These are phyloP conservation scores for Penstemon davidsonii DNA, from an alignment of 257 asterid genomes.

Conservation along the genomic window DNA sequence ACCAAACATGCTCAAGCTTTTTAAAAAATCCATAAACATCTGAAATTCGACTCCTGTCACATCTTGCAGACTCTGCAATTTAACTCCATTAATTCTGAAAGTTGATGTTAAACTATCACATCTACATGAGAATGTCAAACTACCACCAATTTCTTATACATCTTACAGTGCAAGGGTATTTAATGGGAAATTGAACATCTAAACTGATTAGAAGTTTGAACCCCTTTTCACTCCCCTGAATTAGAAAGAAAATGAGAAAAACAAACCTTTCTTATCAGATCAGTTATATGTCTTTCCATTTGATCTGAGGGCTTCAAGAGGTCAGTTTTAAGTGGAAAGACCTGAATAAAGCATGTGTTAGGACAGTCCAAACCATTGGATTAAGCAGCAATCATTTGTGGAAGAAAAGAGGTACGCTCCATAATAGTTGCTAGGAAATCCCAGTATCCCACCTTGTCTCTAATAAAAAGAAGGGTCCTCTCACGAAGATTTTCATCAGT, in stretches of 20 bases:
- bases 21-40: conserved; percentile 87
- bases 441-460: conserved; percentile 66
- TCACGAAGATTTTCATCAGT: conserved; percentile 93
- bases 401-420: conserved; percentile 4
- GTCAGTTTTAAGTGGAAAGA: conserved; percentile 87
- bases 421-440: conserved; percentile 21
- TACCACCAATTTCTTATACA: conserved; percentile 3
- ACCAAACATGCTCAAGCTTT: conserved; percentile 76
- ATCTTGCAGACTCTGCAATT: conserved; percentile 87
- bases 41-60: conserved; percentile 96
- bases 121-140: conserved; percentile 12
- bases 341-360: conserved; percentile 43
- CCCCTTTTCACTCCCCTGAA: conserved; percentile 5
- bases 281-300: conserved; percentile 95
- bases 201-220: not conserved
- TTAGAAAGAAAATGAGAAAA: conserved; percentile 20
- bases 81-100: conserved; percentile 27
- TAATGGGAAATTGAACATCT: conserved; percentile 16
- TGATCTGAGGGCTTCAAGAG: conserved; percentile 76
- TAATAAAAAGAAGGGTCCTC: conserved; percentile 76
- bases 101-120: conserved; percentile 14
- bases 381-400: conserved; percentile 12
- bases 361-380: conserved; percentile 2
- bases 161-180: not conserved
- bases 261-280: conserved; percentile 73